phyloP scores from a whole-genome alignment of 805 yeast species.

The Wickerhamomyces xylosicus region DNA sequence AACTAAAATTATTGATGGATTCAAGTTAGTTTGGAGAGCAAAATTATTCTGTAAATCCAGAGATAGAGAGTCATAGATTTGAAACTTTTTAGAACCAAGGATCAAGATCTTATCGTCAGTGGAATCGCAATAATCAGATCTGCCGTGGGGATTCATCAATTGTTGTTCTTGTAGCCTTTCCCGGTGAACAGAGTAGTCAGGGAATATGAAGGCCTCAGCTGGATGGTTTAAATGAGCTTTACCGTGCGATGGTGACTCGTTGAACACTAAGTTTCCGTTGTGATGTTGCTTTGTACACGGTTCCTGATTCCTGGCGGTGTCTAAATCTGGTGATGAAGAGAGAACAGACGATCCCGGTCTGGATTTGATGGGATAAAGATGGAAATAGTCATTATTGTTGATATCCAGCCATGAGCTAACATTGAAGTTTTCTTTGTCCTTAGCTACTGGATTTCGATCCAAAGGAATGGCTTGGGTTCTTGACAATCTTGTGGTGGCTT shows the following conservation, averaged over 20 bases:
- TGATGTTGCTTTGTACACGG: background rate
- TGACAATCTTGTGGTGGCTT: background rate
- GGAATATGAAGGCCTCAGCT: background rate
- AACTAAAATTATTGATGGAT: constrained; percentile 13
- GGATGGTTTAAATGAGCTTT: background rate
- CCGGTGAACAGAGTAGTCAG: background rate
- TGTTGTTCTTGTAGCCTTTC: background rate
- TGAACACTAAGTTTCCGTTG: background rate
- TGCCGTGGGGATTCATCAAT: background rate
- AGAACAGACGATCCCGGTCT: constrained; percentile 21
- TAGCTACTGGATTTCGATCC: background rate
- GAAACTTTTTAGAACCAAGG: constrained; percentile 16
- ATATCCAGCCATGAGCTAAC: background rate
- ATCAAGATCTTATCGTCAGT: constrained; percentile 12
- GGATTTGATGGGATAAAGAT: constrained; percentile 1
- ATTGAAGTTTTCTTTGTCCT: background rate
- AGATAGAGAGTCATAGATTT: constrained; percentile 12
- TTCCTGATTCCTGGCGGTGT: background rate
- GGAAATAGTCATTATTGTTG: background rate
- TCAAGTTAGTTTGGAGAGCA: constrained; percentile 11
- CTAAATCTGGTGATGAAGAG: constrained; percentile 10
- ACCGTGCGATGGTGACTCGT: background rate
- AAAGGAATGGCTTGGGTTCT: background rate
- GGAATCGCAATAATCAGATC: background rate
- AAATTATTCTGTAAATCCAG: constrained; percentile 8